Evolutionary conservation across 2,329 filamentous ascomycete genomes (phyloP).

Genomic region (Colletotrichum tanaceti): DNA sequence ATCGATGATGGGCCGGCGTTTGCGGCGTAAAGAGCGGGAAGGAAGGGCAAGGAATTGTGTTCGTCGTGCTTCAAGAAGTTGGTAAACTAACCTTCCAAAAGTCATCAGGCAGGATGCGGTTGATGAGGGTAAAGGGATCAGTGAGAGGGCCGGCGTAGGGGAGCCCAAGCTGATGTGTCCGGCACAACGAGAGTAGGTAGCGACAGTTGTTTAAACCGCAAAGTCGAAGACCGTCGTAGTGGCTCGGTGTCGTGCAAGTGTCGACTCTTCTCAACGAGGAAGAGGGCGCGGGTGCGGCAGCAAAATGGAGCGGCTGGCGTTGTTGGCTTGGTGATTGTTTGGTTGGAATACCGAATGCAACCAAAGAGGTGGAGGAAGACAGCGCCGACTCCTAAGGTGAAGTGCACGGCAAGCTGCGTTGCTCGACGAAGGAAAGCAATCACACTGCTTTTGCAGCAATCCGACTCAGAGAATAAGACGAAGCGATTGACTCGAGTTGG

Average conservation of each 20-base stretch:
- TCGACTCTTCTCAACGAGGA: not conserved
- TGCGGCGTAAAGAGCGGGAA: no score
- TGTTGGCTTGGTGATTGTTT: slow-evolving; percentile 26
- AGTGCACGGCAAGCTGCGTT: not conserved
- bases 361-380: slow-evolving; percentile 19
- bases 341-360: not conserved
- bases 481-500: slow-evolving; percentile 22
- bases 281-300: not conserved
- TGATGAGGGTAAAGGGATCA: not conserved
- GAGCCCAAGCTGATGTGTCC: slow-evolving; percentile 34
- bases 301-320: slow-evolving; percentile 18
- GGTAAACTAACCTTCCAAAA: slow-evolving; percentile 35
- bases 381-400: slow-evolving; percentile 9
- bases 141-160: slow-evolving; percentile 13
- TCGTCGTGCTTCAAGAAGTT: not conserved
- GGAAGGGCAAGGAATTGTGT: no score
- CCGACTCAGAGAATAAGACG: slow-evolving; percentile 18
- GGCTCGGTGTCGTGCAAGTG: not conserved
- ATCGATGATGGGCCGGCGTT: not conserved
- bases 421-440: slow-evolving; percentile 5
- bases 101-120: slow-evolving; percentile 24
- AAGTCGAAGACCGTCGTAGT: slow-evolving; percentile 7
- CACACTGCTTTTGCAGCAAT: not conserved
- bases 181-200: slow-evolving; percentile 35
- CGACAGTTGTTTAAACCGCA: slow-evolving; percentile 23